Evolutionary conservation across 805 yeast genomes (phyloP).

Genomic region (Zygotorulaspora sp.): DNA sequence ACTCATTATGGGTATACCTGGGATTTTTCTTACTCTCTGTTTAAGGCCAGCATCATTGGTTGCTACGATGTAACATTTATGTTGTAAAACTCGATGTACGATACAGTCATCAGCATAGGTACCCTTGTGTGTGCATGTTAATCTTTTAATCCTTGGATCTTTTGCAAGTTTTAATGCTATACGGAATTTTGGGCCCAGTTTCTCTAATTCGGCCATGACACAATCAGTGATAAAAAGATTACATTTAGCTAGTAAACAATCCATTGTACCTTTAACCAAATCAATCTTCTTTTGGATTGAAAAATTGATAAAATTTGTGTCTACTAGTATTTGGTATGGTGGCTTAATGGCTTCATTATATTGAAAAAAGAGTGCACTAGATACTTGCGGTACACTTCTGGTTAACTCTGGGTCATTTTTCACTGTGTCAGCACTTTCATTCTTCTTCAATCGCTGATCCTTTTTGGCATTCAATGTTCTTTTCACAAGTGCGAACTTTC

Average conservation of each 20-base stretch:
- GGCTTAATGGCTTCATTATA: constrained; percentile 92
- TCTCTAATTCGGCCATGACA: constrained; percentile 96
- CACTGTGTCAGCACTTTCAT: constrained; percentile 37
- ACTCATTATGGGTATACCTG: constrained; percentile 95
- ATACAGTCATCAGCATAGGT: constrained; percentile 98
- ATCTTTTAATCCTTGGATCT: constrained; percentile 84
- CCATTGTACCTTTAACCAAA: constrained; percentile 96
- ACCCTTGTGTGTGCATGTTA: constrained; percentile 89
- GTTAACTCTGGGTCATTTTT: constrained; percentile 74
- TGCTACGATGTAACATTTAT: constrained; percentile 95
- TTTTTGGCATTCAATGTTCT: constrained; percentile 65
- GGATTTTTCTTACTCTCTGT: constrained; percentile 89
- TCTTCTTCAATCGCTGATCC: constrained; percentile 54
- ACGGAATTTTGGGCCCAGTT: constrained; percentile 89
- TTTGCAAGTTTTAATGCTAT: constrained; percentile 89
- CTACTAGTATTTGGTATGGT: constrained; percentile 94
- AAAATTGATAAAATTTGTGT: constrained; percentile 95
- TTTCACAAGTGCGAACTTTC: constrained; percentile 93
- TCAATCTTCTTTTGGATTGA: constrained; percentile 95
- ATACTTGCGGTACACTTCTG: constrained; percentile 81
- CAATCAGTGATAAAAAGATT: constrained; percentile 95
- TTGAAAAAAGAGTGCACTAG: constrained; percentile 92
- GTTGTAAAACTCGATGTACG: constrained; percentile 89
- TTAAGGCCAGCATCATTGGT: constrained; percentile 97
- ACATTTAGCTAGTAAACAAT: constrained; percentile 87